Base-by-base conservation (phyloP, 73 alveolate genomes). In the Paramecium sonneborni region DNA sequence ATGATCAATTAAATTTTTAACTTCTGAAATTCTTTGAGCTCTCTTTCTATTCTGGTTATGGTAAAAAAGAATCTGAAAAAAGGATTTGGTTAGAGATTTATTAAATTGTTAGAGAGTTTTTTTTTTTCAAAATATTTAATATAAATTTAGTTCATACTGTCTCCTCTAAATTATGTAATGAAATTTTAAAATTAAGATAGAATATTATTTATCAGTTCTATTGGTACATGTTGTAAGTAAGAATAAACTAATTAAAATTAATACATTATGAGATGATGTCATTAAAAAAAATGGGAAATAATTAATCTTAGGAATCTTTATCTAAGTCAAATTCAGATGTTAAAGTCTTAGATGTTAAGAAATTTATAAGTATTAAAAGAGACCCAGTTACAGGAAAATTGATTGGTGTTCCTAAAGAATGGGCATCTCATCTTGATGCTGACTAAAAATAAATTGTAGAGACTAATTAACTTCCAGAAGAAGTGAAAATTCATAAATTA, bases 341-440 rank as follows among this genome's bases (percentile, higher is more conserved):
- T 56, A 12, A 57, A 57, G 86, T 70, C 4, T 85, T 55, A 9
- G 62, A 85, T 32, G 92, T 85, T 26, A 85, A 85, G 85, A 85
- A 72, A 55, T 55, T 24, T n/a, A 85, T 85, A 15, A 57, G 85
- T 7, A 86, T 86, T 0, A 10, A 28, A 37, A 20, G 48, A 55
- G 93, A 86, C 24, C 93, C 93, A 12, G n/a, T 46, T 57, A 86
- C 93, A 14, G 88, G 93, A 18, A 56, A 86, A 39, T 62, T 56
- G 30, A 35, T 86, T 18, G 93, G 93, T 11, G 85, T 86, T 72
- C 93, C 93, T 11, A 38, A 86, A 39, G 93, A 86, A 39, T 86
- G 93, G 93, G 85, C 93, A 4, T 34, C 35, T 58, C 58, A 85
- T 46, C 37, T 85, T 12, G 39, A 85, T 34, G 72, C 72, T 55